phyloP scores from a whole-genome alignment of 768 basidiomycete genomes.

The Boletus vinaceobasis region DNA sequence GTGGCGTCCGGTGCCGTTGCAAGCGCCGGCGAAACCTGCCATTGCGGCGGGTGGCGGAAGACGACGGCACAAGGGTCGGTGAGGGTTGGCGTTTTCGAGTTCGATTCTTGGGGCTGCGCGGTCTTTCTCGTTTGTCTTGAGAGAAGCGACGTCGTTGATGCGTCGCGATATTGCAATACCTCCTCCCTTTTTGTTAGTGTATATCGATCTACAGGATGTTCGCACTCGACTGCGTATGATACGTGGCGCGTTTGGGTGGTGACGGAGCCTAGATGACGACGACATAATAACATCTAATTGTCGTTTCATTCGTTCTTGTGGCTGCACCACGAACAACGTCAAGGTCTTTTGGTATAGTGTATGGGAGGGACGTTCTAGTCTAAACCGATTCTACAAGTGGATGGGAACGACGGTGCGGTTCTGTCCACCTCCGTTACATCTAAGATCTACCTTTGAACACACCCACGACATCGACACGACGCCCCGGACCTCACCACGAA shows the following conservation, averaged over 20 bases:
- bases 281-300: neutral
- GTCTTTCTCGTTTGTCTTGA: neutral
- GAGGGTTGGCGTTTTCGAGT: neutral
- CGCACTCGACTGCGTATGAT: neutral
- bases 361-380: neutral
- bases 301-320: neutral
- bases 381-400: neutral
- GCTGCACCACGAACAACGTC: neutral
- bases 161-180: conserved; percentile 1
- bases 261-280: neutral
- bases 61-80: conserved; percentile 9
- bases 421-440: neutral
- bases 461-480: neutral
- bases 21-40: neutral
- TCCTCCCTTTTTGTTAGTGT: neutral
- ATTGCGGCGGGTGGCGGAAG: conserved; percentile 5
- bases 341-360: neutral
- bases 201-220: conserved; percentile 1
- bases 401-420: neutral
- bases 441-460: neutral
- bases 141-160: neutral
- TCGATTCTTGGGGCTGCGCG: neutral
- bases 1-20: neutral
- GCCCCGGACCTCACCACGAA: neutral
- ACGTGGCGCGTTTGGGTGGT: neutral